Conservation (phyloP, 2,329 filamentous ascomycete species). For the Hirsutella thompsonii region DNA sequence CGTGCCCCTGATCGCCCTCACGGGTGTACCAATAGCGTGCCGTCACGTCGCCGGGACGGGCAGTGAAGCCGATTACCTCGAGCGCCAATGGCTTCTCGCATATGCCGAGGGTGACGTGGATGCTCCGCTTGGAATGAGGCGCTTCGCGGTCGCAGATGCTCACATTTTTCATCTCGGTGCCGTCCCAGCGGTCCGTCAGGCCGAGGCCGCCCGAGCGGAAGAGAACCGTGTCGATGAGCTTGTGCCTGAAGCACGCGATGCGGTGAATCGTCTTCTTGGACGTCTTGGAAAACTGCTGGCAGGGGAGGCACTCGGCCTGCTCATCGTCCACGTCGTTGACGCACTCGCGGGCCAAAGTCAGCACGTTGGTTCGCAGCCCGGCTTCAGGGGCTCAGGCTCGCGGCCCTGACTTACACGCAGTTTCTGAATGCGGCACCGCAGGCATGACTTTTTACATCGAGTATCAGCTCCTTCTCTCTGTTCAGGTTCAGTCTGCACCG, state of each 20-base stretch:
- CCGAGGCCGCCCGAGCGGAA: constrained; percentile 29
- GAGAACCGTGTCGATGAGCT: constrained; percentile 25
- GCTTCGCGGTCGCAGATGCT: constrained; percentile 19
- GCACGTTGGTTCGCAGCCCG: neutral
- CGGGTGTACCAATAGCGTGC: constrained; percentile 24
- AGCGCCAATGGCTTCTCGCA: constrained; percentile 22
- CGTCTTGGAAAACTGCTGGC: constrained; percentile 20
- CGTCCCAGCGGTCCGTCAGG: constrained; percentile 29
- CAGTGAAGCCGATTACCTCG: constrained; percentile 27
- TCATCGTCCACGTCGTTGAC: constrained; percentile 16
- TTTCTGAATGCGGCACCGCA: constrained; percentile 31
- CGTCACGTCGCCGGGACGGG: constrained; percentile 22
- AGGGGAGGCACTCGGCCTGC: constrained; percentile 25
- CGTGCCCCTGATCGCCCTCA: constrained; percentile 7
- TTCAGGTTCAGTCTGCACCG: neutral
- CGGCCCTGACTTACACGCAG: constrained; percentile 21
- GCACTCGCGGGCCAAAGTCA: constrained; percentile 15
- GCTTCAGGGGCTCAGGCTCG: neutral
- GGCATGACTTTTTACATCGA: constrained; percentile 24
- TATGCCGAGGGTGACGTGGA: constrained; percentile 26
- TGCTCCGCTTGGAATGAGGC: constrained; percentile 12
- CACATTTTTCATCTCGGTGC: constrained; percentile 24
- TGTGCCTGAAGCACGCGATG: constrained; percentile 29
- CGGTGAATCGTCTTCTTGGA: constrained; percentile 35
- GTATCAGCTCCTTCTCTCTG: constrained; percentile 3